Conservation (phyloP, 441 rosid species). For the Melianthus villosus region DNA sequence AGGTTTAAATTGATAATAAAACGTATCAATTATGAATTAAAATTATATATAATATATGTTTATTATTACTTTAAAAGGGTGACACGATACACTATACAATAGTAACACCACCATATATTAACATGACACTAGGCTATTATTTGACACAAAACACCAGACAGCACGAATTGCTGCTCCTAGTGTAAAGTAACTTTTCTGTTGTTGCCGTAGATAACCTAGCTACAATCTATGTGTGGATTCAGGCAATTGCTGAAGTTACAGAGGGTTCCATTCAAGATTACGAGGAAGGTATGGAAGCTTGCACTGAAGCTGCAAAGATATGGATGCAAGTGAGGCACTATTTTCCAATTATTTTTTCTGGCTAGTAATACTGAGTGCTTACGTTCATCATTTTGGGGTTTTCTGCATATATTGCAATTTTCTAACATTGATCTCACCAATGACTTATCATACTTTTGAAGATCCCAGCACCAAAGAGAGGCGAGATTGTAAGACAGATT, state of each 20-base stretch:
- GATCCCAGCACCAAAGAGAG: constrained; percentile 97
- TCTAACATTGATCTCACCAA: too few relatives aligned
- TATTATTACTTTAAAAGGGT: too few relatives aligned
- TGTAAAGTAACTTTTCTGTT: too few relatives aligned
- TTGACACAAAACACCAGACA: too few relatives aligned
- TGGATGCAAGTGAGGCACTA: constrained; percentile 67
- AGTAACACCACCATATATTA: too few relatives aligned
- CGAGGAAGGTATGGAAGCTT: constrained; percentile 66
- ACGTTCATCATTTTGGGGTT: neutral
- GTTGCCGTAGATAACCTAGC: too few relatives aligned
- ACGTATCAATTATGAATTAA: too few relatives aligned
- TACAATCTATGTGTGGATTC: constrained; percentile 8
- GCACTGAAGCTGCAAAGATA: constrained; percentile 55
- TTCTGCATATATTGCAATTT: neutral
- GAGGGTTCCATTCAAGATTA: constrained; percentile 76
- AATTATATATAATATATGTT: too few relatives aligned
- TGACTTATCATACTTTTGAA: constrained; percentile 10
- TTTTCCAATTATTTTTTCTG: neutral
- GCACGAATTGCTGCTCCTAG: too few relatives aligned
- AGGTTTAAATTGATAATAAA: too few relatives aligned
- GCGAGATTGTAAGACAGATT: constrained; percentile 87
- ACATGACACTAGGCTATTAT: too few relatives aligned
- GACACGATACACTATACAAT: too few relatives aligned
- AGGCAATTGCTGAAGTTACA: constrained; percentile 68
- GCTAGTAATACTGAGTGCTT: neutral